Base-by-base conservation (phyloP, 2,329 filamentous ascomycete species). In the Scedosporium boydii region DNA sequence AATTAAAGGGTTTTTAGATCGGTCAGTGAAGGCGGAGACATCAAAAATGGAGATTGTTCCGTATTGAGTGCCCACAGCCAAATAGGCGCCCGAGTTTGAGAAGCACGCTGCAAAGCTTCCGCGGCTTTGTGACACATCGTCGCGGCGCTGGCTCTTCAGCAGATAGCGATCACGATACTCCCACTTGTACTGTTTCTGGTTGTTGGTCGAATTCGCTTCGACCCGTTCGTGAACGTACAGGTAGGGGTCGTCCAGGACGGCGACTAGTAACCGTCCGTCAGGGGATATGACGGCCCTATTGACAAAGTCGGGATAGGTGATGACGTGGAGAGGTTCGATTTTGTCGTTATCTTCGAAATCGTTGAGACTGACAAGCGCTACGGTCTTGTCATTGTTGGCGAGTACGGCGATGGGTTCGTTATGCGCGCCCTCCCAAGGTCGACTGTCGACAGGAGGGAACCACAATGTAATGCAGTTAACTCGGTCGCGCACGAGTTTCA, bases 261-360 rank as follows among this genome's bases (percentile, higher is more conserved):
- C 90, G 5, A 93, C 82, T 21, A 98, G 80, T 10, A 93, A 76
- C 21, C 82, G 83, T 1, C 93, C 93, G 71, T 97, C 89, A 0
- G 93, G 95, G 6, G 93, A 97, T 60, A 99, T 87, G n/a, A 93
- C 85, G 41, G 93, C 91, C 70, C 96, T 91, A 69, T 99, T 99
- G 77, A 98, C 93, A 66, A 87, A 89, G 70, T 93, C 89, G 4
- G 90, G 88, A 66, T 96, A 88, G 3, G 84, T 81, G 61, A 97
- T 77, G 53, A 87, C 82, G 62, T 90, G 86, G 23, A 96, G 76
- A 42, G 88, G 80, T 64, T 89, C 80, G 14, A 74, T 73, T 58
- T 73, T 73, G 16, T 77, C 73, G 55, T 72, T 71, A 41, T 69
- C 69, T 3, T 76, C 74, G 60, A 86, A 83, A 60, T 87, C 84